Evolutionary conservation across 768 basidiomycete genomes (phyloP).

Genomic region (Hemileccinum impolitum): DNA sequence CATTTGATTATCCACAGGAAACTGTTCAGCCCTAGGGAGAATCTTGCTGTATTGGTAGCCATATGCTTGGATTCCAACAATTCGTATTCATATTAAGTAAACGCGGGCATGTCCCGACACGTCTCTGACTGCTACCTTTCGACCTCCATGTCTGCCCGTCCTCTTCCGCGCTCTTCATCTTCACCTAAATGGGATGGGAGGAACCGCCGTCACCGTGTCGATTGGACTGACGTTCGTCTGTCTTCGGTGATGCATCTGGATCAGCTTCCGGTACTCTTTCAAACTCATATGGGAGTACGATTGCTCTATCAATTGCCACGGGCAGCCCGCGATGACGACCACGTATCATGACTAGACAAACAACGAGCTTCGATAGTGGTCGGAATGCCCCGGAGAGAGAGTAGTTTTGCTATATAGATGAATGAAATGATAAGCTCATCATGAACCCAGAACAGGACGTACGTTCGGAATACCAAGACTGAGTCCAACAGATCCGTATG

Average conservation of each 20-base stretch:
- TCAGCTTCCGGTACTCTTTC: constrained; percentile 24
- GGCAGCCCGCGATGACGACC: constrained; percentile 88
- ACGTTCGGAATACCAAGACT: constrained; percentile 86
- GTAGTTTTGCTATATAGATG: constrained; percentile 59
- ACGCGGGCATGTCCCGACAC: background rate
- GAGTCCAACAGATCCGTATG: constrained; percentile 86
- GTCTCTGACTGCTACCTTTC: background rate
- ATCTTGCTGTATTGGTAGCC: too few species aligned
- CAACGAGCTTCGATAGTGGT: constrained; percentile 81
- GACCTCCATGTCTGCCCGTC: background rate
- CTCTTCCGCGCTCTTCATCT: background rate
- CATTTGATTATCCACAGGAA: too few species aligned
- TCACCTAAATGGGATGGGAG: background rate
- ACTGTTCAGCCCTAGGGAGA: too few species aligned
- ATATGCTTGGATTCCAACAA: too few species aligned
- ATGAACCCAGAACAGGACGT: constrained; percentile 20
- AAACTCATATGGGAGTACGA: constrained; percentile 74
- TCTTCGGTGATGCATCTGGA: background rate
- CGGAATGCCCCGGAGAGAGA: constrained; percentile 77
- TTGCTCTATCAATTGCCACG: constrained; percentile 83
- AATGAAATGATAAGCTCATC: background rate
- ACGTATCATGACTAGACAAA: constrained; percentile 89
- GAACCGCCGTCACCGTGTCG: background rate
- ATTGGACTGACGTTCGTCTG: constrained; percentile 14
- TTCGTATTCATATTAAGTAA: too few species aligned